These are phyloP conservation scores for Chlorophyllum brunneum DNA, from an alignment of 768 basidiomycete species.

Conservation along the genomic window DNA sequence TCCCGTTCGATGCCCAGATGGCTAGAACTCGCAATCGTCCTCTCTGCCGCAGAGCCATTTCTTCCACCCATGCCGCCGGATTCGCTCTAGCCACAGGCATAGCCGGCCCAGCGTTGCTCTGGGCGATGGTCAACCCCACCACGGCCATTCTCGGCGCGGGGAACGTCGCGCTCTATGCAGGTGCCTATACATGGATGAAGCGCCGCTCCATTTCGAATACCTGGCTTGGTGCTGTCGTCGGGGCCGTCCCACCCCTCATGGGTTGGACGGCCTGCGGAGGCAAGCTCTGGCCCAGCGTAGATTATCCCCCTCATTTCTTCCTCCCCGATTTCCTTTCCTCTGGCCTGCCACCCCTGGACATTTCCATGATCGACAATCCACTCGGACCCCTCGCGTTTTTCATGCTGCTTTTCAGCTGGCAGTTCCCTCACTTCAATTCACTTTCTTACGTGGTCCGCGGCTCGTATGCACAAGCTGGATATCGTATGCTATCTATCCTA, in stretches of 20 bases:
- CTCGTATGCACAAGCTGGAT: constrained; percentile 91
- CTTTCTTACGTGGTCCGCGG: constrained; percentile 84
- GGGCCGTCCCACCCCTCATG: constrained; percentile 92
- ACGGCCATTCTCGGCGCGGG: constrained; percentile 79
- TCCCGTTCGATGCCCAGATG: constrained; percentile 97
- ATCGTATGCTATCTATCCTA: constrained; percentile 86
- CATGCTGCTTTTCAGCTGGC: constrained; percentile 91
- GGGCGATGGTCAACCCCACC: constrained; percentile 79
- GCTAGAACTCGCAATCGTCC: constrained; percentile 84
- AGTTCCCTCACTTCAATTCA: constrained; percentile 97
- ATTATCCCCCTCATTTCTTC: constrained; percentile 56
- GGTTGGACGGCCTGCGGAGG: constrained; percentile 97
- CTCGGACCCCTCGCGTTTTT: constrained; percentile 79
- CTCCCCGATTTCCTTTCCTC: constrained; percentile 57
- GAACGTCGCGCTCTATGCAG: constrained; percentile 89
- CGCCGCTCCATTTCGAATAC: constrained; percentile 80
- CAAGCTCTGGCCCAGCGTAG: constrained; percentile 58
- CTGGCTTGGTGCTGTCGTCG: constrained; percentile 93
- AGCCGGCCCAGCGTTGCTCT: constrained; percentile 74
- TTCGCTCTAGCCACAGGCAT: constrained; percentile 79
- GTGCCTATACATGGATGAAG: constrained; percentile 90
- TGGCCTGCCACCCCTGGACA: constrained; percentile 30
- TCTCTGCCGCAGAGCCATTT: constrained; percentile 80
- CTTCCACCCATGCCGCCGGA: constrained; percentile 75
- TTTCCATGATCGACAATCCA: constrained; percentile 69